phyloP scores from a whole-genome alignment of 495 filamentous ascomycete species.

The Ascodesmis nigricans region DNA sequence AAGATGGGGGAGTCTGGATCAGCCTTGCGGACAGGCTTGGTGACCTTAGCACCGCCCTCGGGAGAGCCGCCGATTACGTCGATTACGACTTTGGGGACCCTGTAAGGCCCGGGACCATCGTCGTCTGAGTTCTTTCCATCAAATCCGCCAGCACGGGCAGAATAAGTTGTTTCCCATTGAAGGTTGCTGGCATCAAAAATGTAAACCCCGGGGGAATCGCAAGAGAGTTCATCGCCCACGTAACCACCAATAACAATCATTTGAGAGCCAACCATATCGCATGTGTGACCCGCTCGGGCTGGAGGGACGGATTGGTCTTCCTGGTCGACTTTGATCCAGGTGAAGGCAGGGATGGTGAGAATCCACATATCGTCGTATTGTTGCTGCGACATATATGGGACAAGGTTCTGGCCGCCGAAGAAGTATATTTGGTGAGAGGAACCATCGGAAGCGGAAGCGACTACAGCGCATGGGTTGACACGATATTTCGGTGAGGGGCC shows the following conservation, averaged over 20 bases:
- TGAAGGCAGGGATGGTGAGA: conserved; percentile 49
- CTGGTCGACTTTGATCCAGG: conserved; percentile 44
- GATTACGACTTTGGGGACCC: conserved; percentile 38
- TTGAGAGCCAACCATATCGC: conserved; percentile 44
- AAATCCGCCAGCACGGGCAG: conserved; percentile 26
- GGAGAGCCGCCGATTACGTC: conserved; percentile 39
- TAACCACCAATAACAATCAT: conserved; percentile 55
- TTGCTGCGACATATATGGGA: conserved; percentile 33
- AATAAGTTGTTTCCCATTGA: conserved; percentile 39
- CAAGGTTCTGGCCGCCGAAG: conserved; percentile 51
- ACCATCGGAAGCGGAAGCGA: conserved; percentile 47
- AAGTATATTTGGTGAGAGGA: conserved; percentile 53
- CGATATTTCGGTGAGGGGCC: conserved; percentile 40
- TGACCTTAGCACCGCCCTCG: conserved; percentile 42
- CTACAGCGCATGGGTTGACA: conserved; percentile 52
- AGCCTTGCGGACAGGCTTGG: conserved; percentile 35
- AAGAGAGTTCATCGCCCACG: conserved; percentile 35
- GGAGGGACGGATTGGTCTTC: conserved; percentile 31
- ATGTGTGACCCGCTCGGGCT: conserved; percentile 46
- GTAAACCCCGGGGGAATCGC: conserved; percentile 48
- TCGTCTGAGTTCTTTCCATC: conserved; percentile 24
- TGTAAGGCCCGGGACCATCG: conserved; percentile 36
- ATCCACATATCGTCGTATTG: conserved; percentile 62
- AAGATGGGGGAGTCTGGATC: conserved; percentile 46
- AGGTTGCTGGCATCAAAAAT: conserved; percentile 41